Base-by-base conservation (phyloP, 169 alveolate species). In the Babesia bigemina region DNA sequence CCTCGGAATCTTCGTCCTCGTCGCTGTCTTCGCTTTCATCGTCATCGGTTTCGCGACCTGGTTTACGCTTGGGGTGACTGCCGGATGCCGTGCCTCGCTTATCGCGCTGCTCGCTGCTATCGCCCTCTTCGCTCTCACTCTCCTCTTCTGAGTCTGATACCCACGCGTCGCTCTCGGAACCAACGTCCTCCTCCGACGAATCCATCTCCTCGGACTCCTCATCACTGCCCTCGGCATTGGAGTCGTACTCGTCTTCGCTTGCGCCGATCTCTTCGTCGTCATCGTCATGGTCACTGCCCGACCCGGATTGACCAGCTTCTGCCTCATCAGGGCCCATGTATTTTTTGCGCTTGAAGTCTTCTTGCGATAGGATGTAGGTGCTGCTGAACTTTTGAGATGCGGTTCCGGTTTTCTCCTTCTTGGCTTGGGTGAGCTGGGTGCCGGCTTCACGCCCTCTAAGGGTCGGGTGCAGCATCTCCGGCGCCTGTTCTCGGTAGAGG, bases 401-500 rank as follows among this genome's bases (percentile, higher is more conserved):
- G 7, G 11, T 67, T 0, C 42, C 3, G 13, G 19, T 17, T 28
- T 53, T 55, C 10, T 65, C 76, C 44, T 55, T 49, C 56, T 67
- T 67, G 63, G 76, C 76, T 28, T 67, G 28, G 9, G 59, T 29
- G 39, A 67, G 65, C 55, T 48, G 50, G 4, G 91, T 72, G 19
- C 86, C 93, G 16, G 86, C 65, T 39, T 77, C 86, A 29, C 79
- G 75, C 22, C 95, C 95, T 52, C 93, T 49, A 17, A 85, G 79
- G 22, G 91, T 88, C 66, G 92, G 92, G 55, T 89, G 93, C 10
- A 93, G 81, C 63, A 93, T 24, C 29, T 79, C 86, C 22, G 96
- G 96, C 52, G 86, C 88, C 22, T 88, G 71, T 59, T 93, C 96
- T 66, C 95, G 87, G 77, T 86, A 95, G 29, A 93, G 72, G 69